Evolutionary conservation across 345 rosid genomes (phyloP).

Genomic region (Camelina hispida): DNA sequence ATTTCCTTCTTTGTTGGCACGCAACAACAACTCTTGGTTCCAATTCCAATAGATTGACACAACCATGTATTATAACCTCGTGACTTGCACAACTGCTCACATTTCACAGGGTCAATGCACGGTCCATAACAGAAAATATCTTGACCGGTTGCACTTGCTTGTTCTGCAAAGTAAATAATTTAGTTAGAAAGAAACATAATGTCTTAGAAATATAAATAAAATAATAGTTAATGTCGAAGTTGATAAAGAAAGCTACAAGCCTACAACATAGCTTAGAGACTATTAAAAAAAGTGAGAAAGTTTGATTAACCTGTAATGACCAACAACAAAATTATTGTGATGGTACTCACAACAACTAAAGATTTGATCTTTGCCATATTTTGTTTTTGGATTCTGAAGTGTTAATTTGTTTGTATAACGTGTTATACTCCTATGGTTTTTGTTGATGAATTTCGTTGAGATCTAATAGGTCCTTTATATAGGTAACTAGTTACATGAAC

Average conservation of each 20-base stretch:
- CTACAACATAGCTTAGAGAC: neutral
- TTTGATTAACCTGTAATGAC: slow-evolving; percentile 9
- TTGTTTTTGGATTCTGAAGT: neutral
- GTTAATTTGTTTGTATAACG: slow-evolving; percentile 4
- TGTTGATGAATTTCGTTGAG: slow-evolving; percentile 9
- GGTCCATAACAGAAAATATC: slow-evolving; percentile 13
- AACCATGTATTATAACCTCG: too few species aligned
- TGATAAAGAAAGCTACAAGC: neutral
- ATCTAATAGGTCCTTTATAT: slow-evolving; percentile 3
- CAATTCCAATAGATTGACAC: neutral
- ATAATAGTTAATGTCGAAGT: neutral
- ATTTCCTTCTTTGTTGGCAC: neutral
- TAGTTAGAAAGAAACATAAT: neutral
- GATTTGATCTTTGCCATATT: slow-evolving; percentile 13
- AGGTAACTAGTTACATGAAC: neutral
- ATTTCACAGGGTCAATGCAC: neutral
- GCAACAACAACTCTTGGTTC: slow-evolving; percentile 13
- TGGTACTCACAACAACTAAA: slow-evolving; percentile 2
- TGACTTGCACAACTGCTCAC: neutral
- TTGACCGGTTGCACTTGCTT: neutral
- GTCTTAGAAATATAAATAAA: neutral
- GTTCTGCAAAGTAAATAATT: neutral
- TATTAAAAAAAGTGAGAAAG: neutral
- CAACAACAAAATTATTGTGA: slow-evolving; percentile 24
- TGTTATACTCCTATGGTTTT: slow-evolving; percentile 1